Conservation (phyloP, 164 flowering plant species). For the Magnolia changhungtana region DNA sequence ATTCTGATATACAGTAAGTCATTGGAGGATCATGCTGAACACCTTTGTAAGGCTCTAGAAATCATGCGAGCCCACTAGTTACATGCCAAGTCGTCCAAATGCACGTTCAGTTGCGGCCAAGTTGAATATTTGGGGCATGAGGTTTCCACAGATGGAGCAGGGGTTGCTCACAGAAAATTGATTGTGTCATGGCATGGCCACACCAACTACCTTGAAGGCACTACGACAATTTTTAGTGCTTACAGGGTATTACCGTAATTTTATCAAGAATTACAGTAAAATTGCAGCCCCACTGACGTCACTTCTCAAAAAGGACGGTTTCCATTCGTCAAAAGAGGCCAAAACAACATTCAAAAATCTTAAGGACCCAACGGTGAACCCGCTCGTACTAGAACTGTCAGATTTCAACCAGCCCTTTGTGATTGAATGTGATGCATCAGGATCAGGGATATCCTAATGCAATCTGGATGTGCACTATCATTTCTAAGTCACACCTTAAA, state of each 20-base stretch:
- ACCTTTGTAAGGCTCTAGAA: neutral
- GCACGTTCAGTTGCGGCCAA: neutral
- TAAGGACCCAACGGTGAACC: neutral
- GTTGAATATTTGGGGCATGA: conserved; percentile 8
- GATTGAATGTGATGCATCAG: neutral
- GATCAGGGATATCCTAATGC: neutral
- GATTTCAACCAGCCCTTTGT: neutral
- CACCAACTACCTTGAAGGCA: neutral
- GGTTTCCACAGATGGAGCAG: neutral
- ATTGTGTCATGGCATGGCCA: neutral
- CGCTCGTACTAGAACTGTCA: neutral
- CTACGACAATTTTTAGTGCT: neutral
- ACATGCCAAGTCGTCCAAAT: neutral
- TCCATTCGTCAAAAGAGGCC: neutral
- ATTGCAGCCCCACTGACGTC: neutral
- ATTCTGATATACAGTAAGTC: conserved; percentile 8
- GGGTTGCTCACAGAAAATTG: conserved; percentile 5
- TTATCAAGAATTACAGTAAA: neutral
- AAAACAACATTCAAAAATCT: neutral
- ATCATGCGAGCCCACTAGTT: neutral
- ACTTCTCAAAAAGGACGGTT: neutral
- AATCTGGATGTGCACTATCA: too few relatives aligned
- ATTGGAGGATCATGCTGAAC: neutral
- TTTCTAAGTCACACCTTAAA: too few relatives aligned
- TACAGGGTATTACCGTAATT: neutral